Evolutionary conservation across 495 filamentous ascomycete species (phyloP).

Genomic region (Cetradonia linearis): DNA sequence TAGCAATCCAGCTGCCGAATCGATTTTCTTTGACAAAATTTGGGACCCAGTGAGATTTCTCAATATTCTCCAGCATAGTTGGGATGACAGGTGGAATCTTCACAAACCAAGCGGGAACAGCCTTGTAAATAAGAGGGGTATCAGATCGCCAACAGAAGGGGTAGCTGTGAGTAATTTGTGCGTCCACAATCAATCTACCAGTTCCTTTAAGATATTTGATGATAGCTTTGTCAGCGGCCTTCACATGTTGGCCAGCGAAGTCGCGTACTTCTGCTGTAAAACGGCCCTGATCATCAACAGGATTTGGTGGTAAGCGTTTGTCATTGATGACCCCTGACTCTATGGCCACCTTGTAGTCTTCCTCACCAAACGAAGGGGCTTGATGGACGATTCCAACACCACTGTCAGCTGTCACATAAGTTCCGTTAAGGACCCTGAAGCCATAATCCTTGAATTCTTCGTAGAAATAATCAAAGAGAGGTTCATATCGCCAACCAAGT

Average conservation of each 20-base stretch:
- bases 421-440: constrained; percentile 77
- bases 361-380: constrained; percentile 89
- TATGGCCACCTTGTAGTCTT: constrained; percentile 83
- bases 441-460: constrained; percentile 84
- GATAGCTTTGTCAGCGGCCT: constrained; percentile 88
- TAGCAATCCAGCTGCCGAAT: constrained; percentile 77
- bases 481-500: constrained; percentile 85
- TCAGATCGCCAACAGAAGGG: constrained; percentile 95
- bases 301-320: constrained; percentile 73
- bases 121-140: constrained; percentile 87
- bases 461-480: constrained; percentile 87
- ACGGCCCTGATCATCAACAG: constrained; percentile 70
- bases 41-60: constrained; percentile 90
- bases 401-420: constrained; percentile 83
- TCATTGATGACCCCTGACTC: constrained; percentile 69
- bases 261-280: constrained; percentile 76
- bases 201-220: constrained; percentile 79
- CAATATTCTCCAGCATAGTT: constrained; percentile 80
- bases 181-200: constrained; percentile 75
- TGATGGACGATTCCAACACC: constrained; percentile 96
- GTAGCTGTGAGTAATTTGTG: constrained; percentile 87
- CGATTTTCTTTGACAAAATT: constrained; percentile 83
- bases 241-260: constrained; percentile 84
- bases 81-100: constrained; percentile 78
- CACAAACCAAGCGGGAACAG: constrained; percentile 94